A percentile compares a stretch with the other conserved stretches of the same genome.
phyloP scores from a whole-genome alignment of 495 filamentous ascomycete genomes.

The Polyplosphaeria fusca region DNA sequence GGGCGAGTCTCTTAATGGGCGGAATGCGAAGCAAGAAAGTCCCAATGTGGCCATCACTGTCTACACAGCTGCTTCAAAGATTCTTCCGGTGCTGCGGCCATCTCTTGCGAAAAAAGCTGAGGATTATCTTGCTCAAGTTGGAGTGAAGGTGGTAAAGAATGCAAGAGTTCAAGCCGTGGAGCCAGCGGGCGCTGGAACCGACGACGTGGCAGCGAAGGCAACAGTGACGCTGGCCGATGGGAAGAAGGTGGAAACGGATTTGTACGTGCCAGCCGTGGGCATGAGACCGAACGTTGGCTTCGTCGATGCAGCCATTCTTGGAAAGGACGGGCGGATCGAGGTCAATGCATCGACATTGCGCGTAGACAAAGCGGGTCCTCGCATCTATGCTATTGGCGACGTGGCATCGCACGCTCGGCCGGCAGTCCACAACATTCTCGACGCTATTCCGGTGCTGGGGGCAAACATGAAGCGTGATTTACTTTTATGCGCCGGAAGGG shows the following conservation, averaged over 20 bases:
- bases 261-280: conserved; percentile 52
- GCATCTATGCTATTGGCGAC: conserved; percentile 51
- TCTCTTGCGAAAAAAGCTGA: conserved; percentile 44
- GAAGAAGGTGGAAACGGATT: conserved; percentile 41
- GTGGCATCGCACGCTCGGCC: conserved; percentile 32
- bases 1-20: conserved; percentile 35
- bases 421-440: conserved; percentile 44
- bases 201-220: conserved; percentile 24
- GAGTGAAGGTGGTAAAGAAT: conserved; percentile 47
- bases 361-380: conserved; percentile 46
- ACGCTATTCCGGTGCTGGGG: conserved; percentile 43
- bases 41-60: conserved; percentile 46
- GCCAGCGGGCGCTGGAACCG: conserved; percentile 19
- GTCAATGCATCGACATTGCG: conserved; percentile 46
- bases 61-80: conserved; percentile 40
- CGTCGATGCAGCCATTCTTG: conserved; percentile 39
- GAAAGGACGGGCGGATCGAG: conserved; percentile 40
- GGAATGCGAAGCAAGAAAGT: conserved; percentile 13
- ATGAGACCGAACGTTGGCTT: conserved; percentile 48
- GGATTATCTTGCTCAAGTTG: conserved; percentile 42
- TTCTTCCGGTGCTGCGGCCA: conserved; percentile 47
- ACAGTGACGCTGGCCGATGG: conserved; percentile 40
- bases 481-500: conserved; percentile 14
- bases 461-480: conserved; percentile 49
- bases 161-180: conserved; percentile 26